Evolutionary conservation across 2,329 filamentous ascomycete species (phyloP).

Genomic region (Geosmithia putterillii): DNA sequence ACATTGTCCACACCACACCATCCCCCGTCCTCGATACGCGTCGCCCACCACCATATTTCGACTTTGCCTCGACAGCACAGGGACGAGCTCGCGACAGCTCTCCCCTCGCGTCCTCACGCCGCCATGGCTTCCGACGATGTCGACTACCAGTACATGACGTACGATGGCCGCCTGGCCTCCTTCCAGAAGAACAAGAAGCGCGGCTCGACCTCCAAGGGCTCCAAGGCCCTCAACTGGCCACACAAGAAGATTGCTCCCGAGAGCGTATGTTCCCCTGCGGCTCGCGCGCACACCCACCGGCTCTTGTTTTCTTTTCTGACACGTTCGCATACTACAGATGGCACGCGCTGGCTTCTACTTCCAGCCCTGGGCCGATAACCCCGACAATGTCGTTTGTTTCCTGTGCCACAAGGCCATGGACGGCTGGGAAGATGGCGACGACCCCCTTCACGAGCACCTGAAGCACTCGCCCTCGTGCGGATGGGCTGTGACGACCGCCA

Average conservation of each 20-base stretch:
- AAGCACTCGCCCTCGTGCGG: constrained; percentile 73
- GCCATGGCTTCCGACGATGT: constrained; percentile 21
- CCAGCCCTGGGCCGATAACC: constrained; percentile 58
- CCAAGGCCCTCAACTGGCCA: constrained; percentile 61
- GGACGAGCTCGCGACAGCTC: constrained; percentile 1
- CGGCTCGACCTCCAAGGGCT: constrained; percentile 45
- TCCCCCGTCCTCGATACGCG: neutral
- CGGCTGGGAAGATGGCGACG: constrained; percentile 83
- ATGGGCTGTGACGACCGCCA: constrained; percentile 65
- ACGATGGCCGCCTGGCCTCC: constrained; percentile 66
- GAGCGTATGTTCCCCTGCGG: constrained; percentile 15
- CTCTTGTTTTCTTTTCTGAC: constrained; percentile 8
- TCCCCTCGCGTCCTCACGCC: constrained; percentile 3
- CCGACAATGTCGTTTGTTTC: constrained; percentile 86
- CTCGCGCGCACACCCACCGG: neutral
- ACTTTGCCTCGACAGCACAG: neutral
- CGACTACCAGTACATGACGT: constrained; percentile 43
- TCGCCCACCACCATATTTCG: neutral
- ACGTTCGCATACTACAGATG: constrained; percentile 41
- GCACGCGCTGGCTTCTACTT: constrained; percentile 89
- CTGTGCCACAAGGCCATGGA: constrained; percentile 74
- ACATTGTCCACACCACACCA: neutral
- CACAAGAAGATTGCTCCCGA: constrained; percentile 34
- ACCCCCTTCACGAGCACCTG: constrained; percentile 74
- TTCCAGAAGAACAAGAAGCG: constrained; percentile 65